Evolutionary conservation across 2,329 filamentous ascomycete species (phyloP).

Genomic region (Penicillium sp.): DNA sequence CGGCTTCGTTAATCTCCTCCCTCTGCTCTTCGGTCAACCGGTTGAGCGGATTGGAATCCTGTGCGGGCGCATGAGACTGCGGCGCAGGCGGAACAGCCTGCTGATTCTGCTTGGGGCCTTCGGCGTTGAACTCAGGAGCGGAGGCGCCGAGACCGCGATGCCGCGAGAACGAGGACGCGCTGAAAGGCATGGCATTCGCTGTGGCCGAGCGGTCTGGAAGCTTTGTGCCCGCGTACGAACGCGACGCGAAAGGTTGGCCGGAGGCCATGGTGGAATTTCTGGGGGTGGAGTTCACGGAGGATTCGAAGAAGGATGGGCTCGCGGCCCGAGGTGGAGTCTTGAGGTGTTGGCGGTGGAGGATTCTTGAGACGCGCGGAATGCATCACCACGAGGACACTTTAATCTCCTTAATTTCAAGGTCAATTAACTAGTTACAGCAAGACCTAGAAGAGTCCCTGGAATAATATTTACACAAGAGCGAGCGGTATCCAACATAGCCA

Average conservation of each 20-base stretch:
- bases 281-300: background rate
- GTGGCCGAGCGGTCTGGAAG: slow-evolving; percentile 50
- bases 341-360: slow-evolving; percentile 25
- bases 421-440: background rate
- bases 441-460: background rate
- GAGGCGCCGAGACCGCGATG: slow-evolving; percentile 34
- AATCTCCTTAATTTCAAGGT: background rate
- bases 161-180: slow-evolving; percentile 44
- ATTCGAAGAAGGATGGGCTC: slow-evolving; percentile 11
- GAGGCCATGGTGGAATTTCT: slow-evolving; percentile 48
- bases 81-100: slow-evolving; percentile 38
- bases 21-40: slow-evolving; percentile 80
- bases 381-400: background rate
- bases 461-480: background rate
- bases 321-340: slow-evolving; percentile 9
- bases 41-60: slow-evolving; percentile 51
- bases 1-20: slow-evolving; percentile 90
- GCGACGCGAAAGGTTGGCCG: slow-evolving; percentile 54
- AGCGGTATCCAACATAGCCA: background rate
- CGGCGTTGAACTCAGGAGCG: slow-evolving; percentile 27
- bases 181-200: slow-evolving; percentile 44
- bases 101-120: slow-evolving; percentile 29
- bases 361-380: slow-evolving; percentile 24
- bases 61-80: slow-evolving; percentile 45
- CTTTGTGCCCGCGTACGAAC: slow-evolving; percentile 54